These are phyloP conservation scores for Clitoria ternatea DNA, from an alignment of 306 rosid species.

Conservation along the genomic window DNA sequence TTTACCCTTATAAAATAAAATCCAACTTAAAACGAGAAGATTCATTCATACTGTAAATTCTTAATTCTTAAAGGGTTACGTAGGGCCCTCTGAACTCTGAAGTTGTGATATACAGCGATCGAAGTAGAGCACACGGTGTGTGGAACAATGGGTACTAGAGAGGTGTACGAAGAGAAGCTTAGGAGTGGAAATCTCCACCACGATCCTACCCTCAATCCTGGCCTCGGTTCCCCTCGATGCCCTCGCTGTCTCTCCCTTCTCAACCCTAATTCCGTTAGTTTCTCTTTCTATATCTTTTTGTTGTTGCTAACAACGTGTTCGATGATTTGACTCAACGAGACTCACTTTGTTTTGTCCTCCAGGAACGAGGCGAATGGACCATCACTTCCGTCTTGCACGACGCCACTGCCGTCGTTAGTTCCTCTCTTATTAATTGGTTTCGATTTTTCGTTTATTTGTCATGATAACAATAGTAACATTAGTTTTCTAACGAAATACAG, in stretches of 20 bases:
- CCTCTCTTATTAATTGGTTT: background rate
- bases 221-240: slow-evolving; percentile 84
- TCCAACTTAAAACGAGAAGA: too few species aligned
- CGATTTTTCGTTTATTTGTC: background rate
- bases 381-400: slow-evolving; percentile 73
- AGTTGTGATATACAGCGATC: too few species aligned
- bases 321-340: slow-evolving; percentile 19
- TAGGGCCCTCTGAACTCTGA: too few species aligned
- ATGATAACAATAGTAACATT: background rate
- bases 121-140: background rate
- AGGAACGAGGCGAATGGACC: slow-evolving; percentile 80
- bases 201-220: slow-evolving; percentile 87
- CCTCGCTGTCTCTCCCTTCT: slow-evolving; percentile 92
- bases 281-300: background rate
- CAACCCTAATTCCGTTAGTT: slow-evolving; percentile 44
- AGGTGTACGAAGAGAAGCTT: slow-evolving; percentile 83
- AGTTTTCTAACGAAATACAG: background rate
- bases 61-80: too few species aligned
- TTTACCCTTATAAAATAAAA: too few species aligned
- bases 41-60: too few species aligned
- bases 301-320: background rate
- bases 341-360: slow-evolving; percentile 17
- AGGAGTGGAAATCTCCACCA: slow-evolving; percentile 66
- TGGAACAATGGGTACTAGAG: slow-evolving; percentile 66
- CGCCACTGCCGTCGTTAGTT: slow-evolving; percentile 71